Percentiles rank a stretch among this genome's conserved stretches.
These are phyloP conservation scores for Ceratocystis albifundus DNA, from an alignment of 2,329 filamentous ascomycete species.

Conservation along the genomic window DNA sequence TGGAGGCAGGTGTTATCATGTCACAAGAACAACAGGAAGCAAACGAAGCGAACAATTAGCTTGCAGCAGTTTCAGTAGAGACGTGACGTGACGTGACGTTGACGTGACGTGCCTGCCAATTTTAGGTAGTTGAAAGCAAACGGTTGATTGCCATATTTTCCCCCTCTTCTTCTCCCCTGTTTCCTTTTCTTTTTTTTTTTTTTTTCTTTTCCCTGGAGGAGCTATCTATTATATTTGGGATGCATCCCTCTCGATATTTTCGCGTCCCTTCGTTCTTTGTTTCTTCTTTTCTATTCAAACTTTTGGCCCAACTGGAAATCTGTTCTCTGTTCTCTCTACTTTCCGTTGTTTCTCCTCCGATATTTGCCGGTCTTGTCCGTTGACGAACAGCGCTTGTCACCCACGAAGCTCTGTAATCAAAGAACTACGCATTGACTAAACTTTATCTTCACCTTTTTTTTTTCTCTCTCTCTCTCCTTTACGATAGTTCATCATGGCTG, in stretches of 20 bases:
- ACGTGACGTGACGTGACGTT: not conserved
- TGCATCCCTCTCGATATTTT: slow-evolving; percentile 8
- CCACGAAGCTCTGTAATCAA: not conserved
- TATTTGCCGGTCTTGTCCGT: not conserved
- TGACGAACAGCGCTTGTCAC: not conserved
- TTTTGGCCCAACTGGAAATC: not conserved
- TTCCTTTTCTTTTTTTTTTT: too few relatives aligned
- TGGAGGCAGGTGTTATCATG: not conserved
- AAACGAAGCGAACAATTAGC: not conserved
- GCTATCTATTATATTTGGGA: slow-evolving; percentile 1
- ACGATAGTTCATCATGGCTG: slow-evolving; percentile 27
- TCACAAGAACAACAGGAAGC: not conserved
- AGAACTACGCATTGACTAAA: not conserved
- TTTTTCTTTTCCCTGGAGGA: not conserved
- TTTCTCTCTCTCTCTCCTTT: not conserved
- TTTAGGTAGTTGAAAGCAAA: slow-evolving; percentile 4
- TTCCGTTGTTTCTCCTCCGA: not conserved
- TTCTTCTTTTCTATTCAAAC: not conserved
- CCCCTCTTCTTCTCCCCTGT: not conserved
- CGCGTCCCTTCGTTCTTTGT: not conserved
- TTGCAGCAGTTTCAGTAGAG: not conserved
- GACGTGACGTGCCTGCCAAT: not conserved
- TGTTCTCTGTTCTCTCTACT: not conserved
- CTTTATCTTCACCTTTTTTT: slow-evolving; percentile 2
- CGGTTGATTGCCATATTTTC: not conserved